Base-by-base conservation (phyloP, 2,329 filamentous ascomycete species). In the Fonsecaea pedrosoi region DNA sequence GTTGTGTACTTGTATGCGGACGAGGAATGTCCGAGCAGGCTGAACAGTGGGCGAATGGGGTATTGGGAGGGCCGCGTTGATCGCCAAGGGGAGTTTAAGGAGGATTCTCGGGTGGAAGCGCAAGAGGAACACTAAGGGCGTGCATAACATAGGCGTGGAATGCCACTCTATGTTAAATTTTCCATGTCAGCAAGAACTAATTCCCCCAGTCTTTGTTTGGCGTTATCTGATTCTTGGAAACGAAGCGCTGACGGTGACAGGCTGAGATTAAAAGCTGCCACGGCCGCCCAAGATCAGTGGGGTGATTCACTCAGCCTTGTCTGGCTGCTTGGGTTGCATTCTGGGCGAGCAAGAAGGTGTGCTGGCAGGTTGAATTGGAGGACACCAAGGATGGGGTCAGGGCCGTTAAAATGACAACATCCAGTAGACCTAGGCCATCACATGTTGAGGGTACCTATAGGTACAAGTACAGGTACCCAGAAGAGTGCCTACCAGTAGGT, bases 131-230 rank as follows among this genome's bases (percentile, higher is more conserved):
- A 13, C 30, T 9, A 7, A 45, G 40, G 40, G 40, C 15, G 18
- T 32, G 6, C 30, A 25, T 8, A 15, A 5, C 30, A 25, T 8
- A 15, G 40, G 40, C 15, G 18, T 50, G 57, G 57, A 60, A 60
- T 60, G 40, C 53, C 40, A 60, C 57, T 50, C 57, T 15, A 50
- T 40, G 15, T 50, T 45, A 3, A 60, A 60, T 37, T 50, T 21
- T 53, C 57, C 42, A 15, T 32, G 21, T 21, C 56, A 18, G 40
- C 40, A 42, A 42, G 2, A 15, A 21, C 32, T 25, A 21, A 18
- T 32, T 50, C 25, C 21, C 30, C 42, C 40, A 13, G 40, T 32
- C 56, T 37, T n/a, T 34, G 34, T 50, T 50, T 12, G 9, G 37
- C 30, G 37, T 60, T 34, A 32, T n/a, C 45, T 48, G 10, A 15